Conservation (phyloP, 495 filamentous ascomycete genomes). For the Daldinia caldariorum region DNA sequence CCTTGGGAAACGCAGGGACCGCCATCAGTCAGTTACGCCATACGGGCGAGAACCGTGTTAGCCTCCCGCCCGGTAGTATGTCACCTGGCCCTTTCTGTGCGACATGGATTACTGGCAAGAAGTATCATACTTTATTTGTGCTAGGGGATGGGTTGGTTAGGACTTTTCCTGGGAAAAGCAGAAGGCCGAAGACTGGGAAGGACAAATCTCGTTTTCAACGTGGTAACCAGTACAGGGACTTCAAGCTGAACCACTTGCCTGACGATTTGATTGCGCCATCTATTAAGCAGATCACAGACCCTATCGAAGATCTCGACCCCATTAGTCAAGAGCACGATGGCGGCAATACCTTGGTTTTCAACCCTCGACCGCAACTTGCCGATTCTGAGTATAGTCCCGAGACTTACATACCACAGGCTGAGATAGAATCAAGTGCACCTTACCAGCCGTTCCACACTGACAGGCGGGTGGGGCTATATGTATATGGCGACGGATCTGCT, state of each 20-base stretch:
- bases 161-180: slow-evolving; percentile 70
- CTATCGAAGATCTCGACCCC: slow-evolving; percentile 60
- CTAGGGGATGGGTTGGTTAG: slow-evolving; percentile 69
- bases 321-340: slow-evolving; percentile 56
- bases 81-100: slow-evolving; percentile 63
- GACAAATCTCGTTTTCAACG: slow-evolving; percentile 58
- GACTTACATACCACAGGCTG: slow-evolving; percentile 79
- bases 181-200: slow-evolving; percentile 55
- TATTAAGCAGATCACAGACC: slow-evolving; percentile 57
- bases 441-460: slow-evolving; percentile 94
- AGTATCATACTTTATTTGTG: slow-evolving; percentile 64
- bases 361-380: slow-evolving; percentile 46
- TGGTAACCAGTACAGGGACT: slow-evolving; percentile 68
- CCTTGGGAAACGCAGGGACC: slow-evolving; percentile 80
- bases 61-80: slow-evolving; percentile 67
- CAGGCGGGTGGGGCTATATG: slow-evolving; percentile 74
- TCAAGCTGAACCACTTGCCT: slow-evolving; percentile 68
- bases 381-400: slow-evolving; percentile 52
- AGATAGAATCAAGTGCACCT: slow-evolving; percentile 91
- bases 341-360: slow-evolving; percentile 55
- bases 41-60: slow-evolving; percentile 83
- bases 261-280: slow-evolving; percentile 57
- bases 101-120: slow-evolving; percentile 64
- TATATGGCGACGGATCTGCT: slow-evolving; percentile 57
- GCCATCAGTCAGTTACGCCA: slow-evolving; percentile 83